Percentiles rank a stretch among this genome's conserved stretches.
Conservation (phyloP, 805 yeast species). For the Saccharomyces mikatae region DNA sequence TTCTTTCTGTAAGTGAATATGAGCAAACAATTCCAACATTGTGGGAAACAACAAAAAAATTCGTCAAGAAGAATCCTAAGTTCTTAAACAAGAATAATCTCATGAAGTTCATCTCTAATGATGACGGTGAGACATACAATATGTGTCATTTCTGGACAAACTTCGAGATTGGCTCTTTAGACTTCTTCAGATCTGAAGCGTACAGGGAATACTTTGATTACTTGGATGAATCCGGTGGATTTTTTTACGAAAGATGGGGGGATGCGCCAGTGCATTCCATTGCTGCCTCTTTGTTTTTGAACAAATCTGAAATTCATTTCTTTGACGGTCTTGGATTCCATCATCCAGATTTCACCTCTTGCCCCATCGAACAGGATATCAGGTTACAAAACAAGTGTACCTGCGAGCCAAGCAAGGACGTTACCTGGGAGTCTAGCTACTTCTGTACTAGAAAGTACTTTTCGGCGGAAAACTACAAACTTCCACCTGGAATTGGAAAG, state of each 20-base stretch:
- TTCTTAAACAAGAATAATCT: slow-evolving; percentile 41
- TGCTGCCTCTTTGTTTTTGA: slow-evolving; percentile 56
- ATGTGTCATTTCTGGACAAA: slow-evolving; percentile 80
- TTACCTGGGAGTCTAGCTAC: slow-evolving; percentile 62
- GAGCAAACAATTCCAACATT: slow-evolving; percentile 51
- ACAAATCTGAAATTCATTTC: slow-evolving; percentile 52
- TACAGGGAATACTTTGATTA: slow-evolving; percentile 54
- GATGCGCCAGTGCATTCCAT: slow-evolving; percentile 88
- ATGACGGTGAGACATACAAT: slow-evolving; percentile 57
- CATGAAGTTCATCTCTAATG: slow-evolving; percentile 55
- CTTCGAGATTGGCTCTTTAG: slow-evolving; percentile 67
- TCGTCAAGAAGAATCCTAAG: slow-evolving; percentile 38
- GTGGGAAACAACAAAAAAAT: slow-evolving; percentile 47
- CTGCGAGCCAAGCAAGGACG: slow-evolving; percentile 51
- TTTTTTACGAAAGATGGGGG: slow-evolving; percentile 86
- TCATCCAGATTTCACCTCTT: slow-evolving; percentile 59
- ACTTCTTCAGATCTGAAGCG: slow-evolving; percentile 51
- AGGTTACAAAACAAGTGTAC: slow-evolving; percentile 54
- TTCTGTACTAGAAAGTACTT: slow-evolving; percentile 60
- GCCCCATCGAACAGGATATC: slow-evolving; percentile 49
- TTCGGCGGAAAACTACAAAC: slow-evolving; percentile 24
- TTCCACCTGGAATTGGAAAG: slow-evolving; percentile 11
- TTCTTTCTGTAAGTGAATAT: slow-evolving; percentile 58
- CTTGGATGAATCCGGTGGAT: slow-evolving; percentile 65
- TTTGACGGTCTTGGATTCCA: slow-evolving; percentile 70